Conservation (phyloP, 768 basidiomycete genomes). For the Suillus variegatus region DNA sequence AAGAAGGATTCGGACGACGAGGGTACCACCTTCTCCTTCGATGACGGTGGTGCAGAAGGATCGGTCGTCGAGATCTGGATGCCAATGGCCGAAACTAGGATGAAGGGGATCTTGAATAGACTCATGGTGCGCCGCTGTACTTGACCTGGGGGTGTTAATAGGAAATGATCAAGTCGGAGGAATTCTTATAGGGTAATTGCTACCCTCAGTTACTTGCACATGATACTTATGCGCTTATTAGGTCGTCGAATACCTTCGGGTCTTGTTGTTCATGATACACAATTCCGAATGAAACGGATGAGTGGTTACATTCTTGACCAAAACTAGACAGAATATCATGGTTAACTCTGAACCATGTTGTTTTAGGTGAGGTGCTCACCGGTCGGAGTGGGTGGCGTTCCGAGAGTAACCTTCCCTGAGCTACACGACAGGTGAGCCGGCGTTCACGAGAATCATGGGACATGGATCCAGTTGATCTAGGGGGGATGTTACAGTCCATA, state of each 20-base stretch:
- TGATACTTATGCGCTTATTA: no score
- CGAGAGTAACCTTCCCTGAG: neutral
- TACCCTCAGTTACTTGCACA: no score
- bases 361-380: neutral
- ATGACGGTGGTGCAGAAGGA: no score
- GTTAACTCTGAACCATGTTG: no score
- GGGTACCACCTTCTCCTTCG: no score
- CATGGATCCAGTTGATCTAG: neutral
- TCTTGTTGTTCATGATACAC: neutral
- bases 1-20: no score
- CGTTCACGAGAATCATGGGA: neutral
- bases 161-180: no score
- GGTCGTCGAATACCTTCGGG: no score
- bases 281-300: neutral
- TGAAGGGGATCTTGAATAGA: conserved; percentile 21
- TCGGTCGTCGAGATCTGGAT: no score
- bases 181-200: no score
- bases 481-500: neutral
- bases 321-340: neutral
- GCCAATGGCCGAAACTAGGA: conserved; percentile 25
- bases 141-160: neutral
- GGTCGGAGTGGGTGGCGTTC: neutral
- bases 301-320: neutral
- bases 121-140: conserved; percentile 11
- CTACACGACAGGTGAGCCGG: neutral